phyloP scores from a whole-genome alignment of 2,329 filamentous ascomycete species.

The Lecanicillium sp. region DNA sequence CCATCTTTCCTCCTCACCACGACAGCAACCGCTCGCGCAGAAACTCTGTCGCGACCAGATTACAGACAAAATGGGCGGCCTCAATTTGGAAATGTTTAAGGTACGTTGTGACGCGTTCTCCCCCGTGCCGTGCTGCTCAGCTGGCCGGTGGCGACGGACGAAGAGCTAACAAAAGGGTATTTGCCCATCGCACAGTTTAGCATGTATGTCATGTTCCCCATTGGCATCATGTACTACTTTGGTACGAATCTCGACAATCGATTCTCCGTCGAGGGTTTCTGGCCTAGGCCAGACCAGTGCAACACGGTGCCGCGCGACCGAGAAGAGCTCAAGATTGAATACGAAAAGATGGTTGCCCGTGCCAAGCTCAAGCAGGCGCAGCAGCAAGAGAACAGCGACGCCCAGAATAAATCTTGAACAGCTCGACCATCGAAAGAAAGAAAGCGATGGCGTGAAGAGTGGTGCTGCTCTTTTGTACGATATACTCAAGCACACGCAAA shows the following conservation, averaged over 20 bases:
- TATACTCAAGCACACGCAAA: too few relatives aligned
- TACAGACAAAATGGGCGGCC: constrained; percentile 56
- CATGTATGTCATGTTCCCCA: constrained; percentile 98
- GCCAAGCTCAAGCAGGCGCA: constrained; percentile 67
- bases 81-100: constrained; percentile 94
- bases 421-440: constrained; percentile 18
- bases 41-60: too few relatives aligned
- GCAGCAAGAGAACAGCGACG: constrained; percentile 22
- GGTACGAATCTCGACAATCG: constrained; percentile 93
- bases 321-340: constrained; percentile 77
- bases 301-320: constrained; percentile 69
- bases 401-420: constrained; percentile 6
- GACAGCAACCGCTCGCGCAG: too few relatives aligned
- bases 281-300: constrained; percentile 75
- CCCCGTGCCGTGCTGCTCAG: neutral
- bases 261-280: constrained; percentile 86
- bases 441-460: constrained; percentile 12
- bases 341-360: constrained; percentile 59
- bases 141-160: too few relatives aligned
- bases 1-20: too few relatives aligned
- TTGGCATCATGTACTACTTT: constrained; percentile 99
- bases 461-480: too few relatives aligned
- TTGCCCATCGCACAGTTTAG: constrained; percentile 63
- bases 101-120: constrained; percentile 48
- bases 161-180: neutral